phyloP scores from a whole-genome alignment of 306 rosid species.

The Vigna reflexopilosa region DNA sequence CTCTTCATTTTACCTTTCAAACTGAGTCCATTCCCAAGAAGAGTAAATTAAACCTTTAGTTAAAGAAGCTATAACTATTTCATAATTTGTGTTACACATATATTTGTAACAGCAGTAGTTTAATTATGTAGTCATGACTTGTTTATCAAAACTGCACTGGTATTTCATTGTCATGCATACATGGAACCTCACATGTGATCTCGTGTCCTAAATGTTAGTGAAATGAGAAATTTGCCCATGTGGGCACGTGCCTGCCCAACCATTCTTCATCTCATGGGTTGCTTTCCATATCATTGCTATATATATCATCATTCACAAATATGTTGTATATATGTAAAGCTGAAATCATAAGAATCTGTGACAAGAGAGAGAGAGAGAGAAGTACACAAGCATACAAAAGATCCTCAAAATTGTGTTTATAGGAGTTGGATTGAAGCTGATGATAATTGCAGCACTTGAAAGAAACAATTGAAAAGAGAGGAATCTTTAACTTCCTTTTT shows the following conservation, averaged over 20 bases:
- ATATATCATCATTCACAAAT: neutral
- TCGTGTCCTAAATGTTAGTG: neutral
- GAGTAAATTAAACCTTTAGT: neutral
- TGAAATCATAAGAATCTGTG: neutral
- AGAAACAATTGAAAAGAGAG: neutral
- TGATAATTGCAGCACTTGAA: neutral
- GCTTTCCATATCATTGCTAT: neutral
- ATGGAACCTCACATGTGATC: neutral
- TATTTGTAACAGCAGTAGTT: neutral
- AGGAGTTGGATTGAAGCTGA: neutral
- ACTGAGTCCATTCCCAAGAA: constrained; percentile 7
- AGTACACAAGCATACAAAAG: no score
- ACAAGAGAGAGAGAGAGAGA: neutral
- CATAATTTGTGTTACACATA: neutral
- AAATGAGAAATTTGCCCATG: neutral
- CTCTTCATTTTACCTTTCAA: neutral
- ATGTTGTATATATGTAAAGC: neutral
- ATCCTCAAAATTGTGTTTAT: neutral
- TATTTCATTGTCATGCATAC: neutral
- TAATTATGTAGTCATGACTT: neutral
- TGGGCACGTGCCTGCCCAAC: neutral
- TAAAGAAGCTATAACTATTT: constrained; percentile 23
- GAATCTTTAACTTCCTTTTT: neutral
- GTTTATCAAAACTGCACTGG: neutral
- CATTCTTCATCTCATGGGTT: neutral